Conservation (phyloP, 495 filamentous ascomycete genomes). For the Trypethelium eluteriae region DNA sequence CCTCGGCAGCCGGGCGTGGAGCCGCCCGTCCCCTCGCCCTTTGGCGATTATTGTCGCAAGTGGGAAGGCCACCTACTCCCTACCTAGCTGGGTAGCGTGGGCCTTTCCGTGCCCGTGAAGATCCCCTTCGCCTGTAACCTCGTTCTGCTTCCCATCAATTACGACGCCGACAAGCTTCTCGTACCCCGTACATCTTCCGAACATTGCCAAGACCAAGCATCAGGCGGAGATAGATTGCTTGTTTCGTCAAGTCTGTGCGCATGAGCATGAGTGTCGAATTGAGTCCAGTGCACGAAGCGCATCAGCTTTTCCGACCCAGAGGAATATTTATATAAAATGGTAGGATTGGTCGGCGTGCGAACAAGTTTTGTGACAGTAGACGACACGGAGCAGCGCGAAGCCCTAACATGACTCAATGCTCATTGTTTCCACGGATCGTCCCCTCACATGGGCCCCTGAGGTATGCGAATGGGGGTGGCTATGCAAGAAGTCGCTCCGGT, state of each 20-base stretch:
- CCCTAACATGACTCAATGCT: neutral
- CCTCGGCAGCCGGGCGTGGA: slow-evolving; percentile 2
- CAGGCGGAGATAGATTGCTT: neutral
- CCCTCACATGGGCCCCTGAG: neutral
- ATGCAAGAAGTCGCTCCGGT: neutral
- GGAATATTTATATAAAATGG: too few relatives aligned
- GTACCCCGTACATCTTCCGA: neutral
- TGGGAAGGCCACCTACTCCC: too few relatives aligned
- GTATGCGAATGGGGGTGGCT: neutral
- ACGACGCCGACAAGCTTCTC: too few relatives aligned
- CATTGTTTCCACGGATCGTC: neutral
- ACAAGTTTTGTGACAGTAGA: neutral
- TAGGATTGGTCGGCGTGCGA: neutral
- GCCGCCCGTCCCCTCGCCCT: slow-evolving; percentile 8
- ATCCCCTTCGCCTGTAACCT: too few relatives aligned
- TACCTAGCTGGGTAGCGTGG: too few relatives aligned
- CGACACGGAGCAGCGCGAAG: neutral
- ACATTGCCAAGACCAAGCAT: neutral
- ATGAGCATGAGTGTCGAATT: neutral
- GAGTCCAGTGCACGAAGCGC: too few relatives aligned
- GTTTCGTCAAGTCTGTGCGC: neutral
- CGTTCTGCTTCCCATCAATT: too few relatives aligned
- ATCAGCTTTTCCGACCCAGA: too few relatives aligned
- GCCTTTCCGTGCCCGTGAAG: too few relatives aligned
- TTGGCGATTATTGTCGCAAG: neutral